Conservation (phyloP, 1,139 yeast genomes). For the Candida frijolesensis region DNA sequence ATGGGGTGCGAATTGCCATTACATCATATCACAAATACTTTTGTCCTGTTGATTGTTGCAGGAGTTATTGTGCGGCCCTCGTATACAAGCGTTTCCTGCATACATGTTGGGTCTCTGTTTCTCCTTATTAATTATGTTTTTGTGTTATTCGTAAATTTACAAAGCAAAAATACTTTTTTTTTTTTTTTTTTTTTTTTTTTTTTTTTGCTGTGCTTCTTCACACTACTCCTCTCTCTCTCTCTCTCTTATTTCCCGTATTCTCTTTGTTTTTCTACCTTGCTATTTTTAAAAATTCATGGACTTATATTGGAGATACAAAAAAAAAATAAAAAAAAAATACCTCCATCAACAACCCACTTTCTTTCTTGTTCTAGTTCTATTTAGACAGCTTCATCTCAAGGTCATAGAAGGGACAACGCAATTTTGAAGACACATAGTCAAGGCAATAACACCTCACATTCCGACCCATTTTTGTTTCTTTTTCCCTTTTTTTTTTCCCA, state of each 20-base stretch:
- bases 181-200: neutral
- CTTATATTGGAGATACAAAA: neutral
- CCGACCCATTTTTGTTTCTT: neutral
- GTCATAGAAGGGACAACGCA: neutral
- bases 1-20: neutral
- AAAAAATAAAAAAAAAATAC: neutral
- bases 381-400: neutral
- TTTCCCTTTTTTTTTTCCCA: neutral
- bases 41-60: neutral
- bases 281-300: neutral
- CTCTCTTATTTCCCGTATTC: neutral
- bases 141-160: conserved; percentile 5
- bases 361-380: neutral
- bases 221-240: conserved; percentile 1
- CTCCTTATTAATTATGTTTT: neutral
- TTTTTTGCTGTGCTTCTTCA: neutral
- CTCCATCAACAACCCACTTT: neutral
- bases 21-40: neutral
- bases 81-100: conserved; percentile 3
- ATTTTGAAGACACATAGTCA: neutral
- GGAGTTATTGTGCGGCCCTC: neutral
- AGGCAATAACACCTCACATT: neutral
- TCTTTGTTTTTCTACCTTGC: neutral
- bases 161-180: neutral
- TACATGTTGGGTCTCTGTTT: neutral